Evolutionary conservation across 2,329 filamentous ascomycete species (phyloP), one percentile per base, ranked within the genome.

Genomic region (Fusarium sp.): DNA sequence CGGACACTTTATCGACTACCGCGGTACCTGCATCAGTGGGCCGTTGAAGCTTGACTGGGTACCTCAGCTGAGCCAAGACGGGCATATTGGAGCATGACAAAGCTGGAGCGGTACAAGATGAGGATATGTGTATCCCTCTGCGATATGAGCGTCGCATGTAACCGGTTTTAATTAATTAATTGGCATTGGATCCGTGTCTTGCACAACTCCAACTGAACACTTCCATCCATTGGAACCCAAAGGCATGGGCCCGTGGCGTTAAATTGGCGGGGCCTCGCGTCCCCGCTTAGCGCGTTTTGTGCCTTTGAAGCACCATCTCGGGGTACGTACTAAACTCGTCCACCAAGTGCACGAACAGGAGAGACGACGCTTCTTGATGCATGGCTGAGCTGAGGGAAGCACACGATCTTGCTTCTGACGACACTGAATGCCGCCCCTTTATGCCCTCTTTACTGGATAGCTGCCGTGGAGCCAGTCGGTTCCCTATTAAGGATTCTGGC

Each of bases 11-110:
- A 71, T 61, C 60, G 71, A 63, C 38, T 45, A 52, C 47, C 47
- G 59, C 70, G 54, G 73, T 75, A 75, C 73, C 73, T 75, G 73
- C 73, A 75, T 75, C 65, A 65, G 66, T 75, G 69, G 73, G 72
- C 57, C 66, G 35, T 62, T 63, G 56, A 52, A 50, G 25, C 45
- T 50, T 52, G 27, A 31, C 3, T 10, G 47, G 18, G 25, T 52
- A 52, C 27, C 18, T 52, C 16, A 52, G 18, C 18, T 31, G 18
- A 52, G 47, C 47, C 27, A 52, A 52, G 25, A 52, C 14, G 42
- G 42, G 22, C 22, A 25, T 18, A 29, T 31, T n/a, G 27, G 18
- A 11, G 4, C 10, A 52, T 31, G 27, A 20, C 11, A 29, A 29
- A 52, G 25, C 47, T 52, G 18, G 47, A 29, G 47, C 20, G 47